Conservation (phyloP, 2,329 filamentous ascomycete species). For the Pseudopyrenochaeta lycopersici region DNA sequence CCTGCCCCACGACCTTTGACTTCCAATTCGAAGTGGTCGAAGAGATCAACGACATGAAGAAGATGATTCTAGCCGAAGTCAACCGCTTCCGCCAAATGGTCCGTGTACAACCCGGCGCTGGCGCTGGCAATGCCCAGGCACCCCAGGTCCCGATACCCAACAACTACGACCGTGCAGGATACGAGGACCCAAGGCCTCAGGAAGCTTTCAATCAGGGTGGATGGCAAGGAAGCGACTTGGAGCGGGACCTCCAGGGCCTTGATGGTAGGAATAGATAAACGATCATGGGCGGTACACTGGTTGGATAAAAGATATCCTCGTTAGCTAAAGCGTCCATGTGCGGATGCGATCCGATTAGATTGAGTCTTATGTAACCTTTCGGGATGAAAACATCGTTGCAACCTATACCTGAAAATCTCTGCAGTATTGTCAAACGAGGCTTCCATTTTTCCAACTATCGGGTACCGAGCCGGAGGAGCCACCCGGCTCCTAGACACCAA, state of each 20-base stretch:
- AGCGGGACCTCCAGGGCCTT: constrained; percentile 60
- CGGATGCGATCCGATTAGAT: constrained; percentile 4
- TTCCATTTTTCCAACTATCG: no score
- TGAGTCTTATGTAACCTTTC: background rate
- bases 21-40: constrained; percentile 99
- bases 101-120: constrained; percentile 48
- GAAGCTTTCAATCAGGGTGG: constrained; percentile 55
- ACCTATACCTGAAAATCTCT: background rate
- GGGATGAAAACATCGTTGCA: background rate
- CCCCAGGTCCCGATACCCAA: constrained; percentile 70
- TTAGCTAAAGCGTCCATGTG: constrained; percentile 9
- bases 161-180: constrained; percentile 64
- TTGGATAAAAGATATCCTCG: constrained; percentile 13
- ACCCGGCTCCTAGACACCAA: no score
- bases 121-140: constrained; percentile 51
- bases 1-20: constrained; percentile 93
- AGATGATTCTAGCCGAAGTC: constrained; percentile 97
- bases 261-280: constrained; percentile 37
- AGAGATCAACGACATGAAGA: constrained; percentile 92
- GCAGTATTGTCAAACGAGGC: no score
- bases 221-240: constrained; percentile 52
- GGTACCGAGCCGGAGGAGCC: no score
- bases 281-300: background rate
- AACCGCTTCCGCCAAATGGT: constrained; percentile 77
- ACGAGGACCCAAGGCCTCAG: constrained; percentile 71